Evolutionary conservation across 768 basidiomycete genomes (phyloP), one percentile per base, ranked within the genome.

Genomic region (Candolleomyces efflorescens): DNA sequence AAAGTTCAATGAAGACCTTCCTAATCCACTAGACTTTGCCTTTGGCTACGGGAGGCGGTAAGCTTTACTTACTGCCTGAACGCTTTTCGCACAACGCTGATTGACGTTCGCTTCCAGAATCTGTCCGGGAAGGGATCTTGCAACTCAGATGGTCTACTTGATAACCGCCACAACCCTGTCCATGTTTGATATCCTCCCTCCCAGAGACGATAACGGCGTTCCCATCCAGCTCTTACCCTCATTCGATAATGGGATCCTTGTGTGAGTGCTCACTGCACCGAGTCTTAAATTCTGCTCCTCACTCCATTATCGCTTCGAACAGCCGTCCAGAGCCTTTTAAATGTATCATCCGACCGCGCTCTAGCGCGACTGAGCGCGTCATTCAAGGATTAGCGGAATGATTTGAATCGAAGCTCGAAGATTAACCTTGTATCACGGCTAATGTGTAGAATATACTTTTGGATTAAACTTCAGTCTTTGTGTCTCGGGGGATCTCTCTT

Each of bases 81-180:
- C n/a, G 15, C 26, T 32, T 4, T 50, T 15, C 7, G 9, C 15
- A 53, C 18, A 22, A 36, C 36, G n/a, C n/a, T n/a, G n/a, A n/a
- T n/a, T 15, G n/a, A 10, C n/a, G 17, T 41, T 37, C 37, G 1
- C 6, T 9, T 50, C 26, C 22, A 64, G 63, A 0, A 68, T 75
- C 15, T 79, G 79, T 57, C 76, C 75, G 32, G 82, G 82, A 0
- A 63, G 78, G 70, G 68, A 80, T 59, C 71, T 83, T 47, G 82
- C 82, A 0, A 80, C 83, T 45, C 71, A 75, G 0, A 78, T 78
- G 0, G 58, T 82, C 1, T 83, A 77, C 71, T 67, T 78, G 9
- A 70, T 72, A 4, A 64, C 77, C 2, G 73, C 73, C 0, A 74
- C 67, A 61, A 76, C 78, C 7, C 69, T 84, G 5, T 77, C 82